phyloP scores from a whole-genome alignment of 345 rosid species.

The Laguncularia racemosa region DNA sequence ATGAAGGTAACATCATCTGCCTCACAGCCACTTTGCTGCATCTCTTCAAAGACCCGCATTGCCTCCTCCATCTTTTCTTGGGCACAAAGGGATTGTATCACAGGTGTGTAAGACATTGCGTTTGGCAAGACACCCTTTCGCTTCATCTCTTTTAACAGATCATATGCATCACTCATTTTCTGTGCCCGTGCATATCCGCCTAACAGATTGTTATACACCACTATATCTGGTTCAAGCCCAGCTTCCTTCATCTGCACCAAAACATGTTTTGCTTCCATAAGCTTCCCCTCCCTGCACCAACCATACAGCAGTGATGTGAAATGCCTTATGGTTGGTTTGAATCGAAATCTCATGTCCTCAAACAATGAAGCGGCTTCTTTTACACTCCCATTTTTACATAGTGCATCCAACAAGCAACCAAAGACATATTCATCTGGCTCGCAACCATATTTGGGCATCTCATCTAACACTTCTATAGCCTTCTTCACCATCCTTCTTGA shows the following conservation, averaged over 20 bases:
- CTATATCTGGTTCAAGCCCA: constrained; percentile 74
- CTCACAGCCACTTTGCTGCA: constrained; percentile 65
- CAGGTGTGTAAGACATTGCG: constrained; percentile 53
- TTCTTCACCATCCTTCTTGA: constrained; percentile 68
- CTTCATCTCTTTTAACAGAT: constrained; percentile 73
- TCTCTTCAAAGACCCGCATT: constrained; percentile 54
- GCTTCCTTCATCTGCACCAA: constrained; percentile 83
- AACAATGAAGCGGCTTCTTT: constrained; percentile 84
- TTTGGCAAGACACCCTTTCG: constrained; percentile 58
- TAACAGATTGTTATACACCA: constrained; percentile 65
- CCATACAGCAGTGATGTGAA: constrained; percentile 75
- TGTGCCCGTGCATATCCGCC: constrained; percentile 57
- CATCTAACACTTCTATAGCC: constrained; percentile 84
- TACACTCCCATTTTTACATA: constrained; percentile 72
- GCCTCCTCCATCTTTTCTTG: constrained; percentile 79
- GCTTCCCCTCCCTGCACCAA: constrained; percentile 90
- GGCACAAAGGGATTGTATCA: constrained; percentile 68
- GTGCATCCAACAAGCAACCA: constrained; percentile 74
- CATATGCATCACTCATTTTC: constrained; percentile 69
- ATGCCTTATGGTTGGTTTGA: constrained; percentile 43
- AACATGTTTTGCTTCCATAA: constrained; percentile 77
- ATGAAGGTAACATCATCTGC: constrained; percentile 69
- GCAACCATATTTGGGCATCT: constrained; percentile 84
- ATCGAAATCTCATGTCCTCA: constrained; percentile 62
- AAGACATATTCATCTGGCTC: constrained; percentile 68